phyloP scores from a whole-genome alignment of 2,329 filamentous ascomycete genomes.

The Penicillium nordicum region DNA sequence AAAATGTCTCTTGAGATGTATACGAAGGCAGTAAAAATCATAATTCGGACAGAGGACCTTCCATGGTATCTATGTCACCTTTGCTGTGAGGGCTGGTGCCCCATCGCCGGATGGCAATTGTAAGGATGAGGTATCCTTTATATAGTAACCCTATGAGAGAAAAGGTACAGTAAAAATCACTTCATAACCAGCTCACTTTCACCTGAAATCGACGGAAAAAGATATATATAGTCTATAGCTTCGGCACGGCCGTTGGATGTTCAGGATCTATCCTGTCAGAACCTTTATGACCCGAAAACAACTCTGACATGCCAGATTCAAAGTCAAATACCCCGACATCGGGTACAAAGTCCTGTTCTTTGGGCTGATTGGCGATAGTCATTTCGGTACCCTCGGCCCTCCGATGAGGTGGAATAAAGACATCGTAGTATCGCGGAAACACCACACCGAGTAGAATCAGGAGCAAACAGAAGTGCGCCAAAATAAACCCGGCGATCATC shows the following conservation, averaged over 20 bases:
- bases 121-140: too few species aligned
- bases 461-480: constrained; percentile 49
- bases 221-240: background rate
- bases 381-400: constrained; percentile 42
- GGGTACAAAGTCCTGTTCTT: background rate
- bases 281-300: background rate
- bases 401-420: constrained; percentile 50
- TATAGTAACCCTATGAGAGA: too few species aligned
- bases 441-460: constrained; percentile 50
- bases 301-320: background rate
- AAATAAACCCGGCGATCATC: constrained; percentile 50
- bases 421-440: constrained; percentile 53
- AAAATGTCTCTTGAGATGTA: too few species aligned
- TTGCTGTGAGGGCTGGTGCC: too few species aligned
- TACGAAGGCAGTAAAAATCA: too few species aligned
- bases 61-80: too few species aligned
- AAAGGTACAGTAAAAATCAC: background rate
- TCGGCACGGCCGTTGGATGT: background rate
- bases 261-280: background rate
- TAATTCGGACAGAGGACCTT: too few species aligned
- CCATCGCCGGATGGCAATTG: too few species aligned
- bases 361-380: background rate
- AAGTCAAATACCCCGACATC: background rate
- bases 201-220: background rate
- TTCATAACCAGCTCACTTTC: background rate